A percentile compares a stretch with the other conserved stretches of the same genome.
Conservation (phyloP, 257 asterid species). For the Leptodermis oblonga region DNA sequence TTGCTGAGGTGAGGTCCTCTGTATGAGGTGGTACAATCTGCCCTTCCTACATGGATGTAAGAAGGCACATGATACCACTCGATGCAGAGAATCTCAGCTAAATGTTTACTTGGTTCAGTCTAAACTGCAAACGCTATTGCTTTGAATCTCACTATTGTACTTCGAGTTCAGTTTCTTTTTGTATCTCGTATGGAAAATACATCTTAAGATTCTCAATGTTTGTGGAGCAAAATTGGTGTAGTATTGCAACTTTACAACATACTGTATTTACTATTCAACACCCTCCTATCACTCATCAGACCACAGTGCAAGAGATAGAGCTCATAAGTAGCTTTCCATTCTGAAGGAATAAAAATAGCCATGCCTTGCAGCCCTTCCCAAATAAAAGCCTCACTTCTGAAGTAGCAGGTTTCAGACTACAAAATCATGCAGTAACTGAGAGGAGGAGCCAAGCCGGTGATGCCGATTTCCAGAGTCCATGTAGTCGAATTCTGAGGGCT, state of each 20-base stretch:
- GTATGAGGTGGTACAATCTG: too few relatives aligned
- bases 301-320: not conserved
- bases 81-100: too few relatives aligned
- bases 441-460: slow-evolving; percentile 44
- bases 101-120: too few relatives aligned
- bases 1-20: not conserved
- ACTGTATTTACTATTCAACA: slow-evolving; percentile 8
- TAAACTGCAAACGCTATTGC: too few relatives aligned
- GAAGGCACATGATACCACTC: too few relatives aligned
- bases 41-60: too few relatives aligned
- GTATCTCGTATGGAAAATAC: too few relatives aligned
- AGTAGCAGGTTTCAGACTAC: slow-evolving; percentile 24
- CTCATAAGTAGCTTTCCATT: not conserved
- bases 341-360: slow-evolving; percentile 1
- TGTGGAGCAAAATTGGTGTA: not conserved
- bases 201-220: too few relatives aligned
- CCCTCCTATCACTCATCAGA: slow-evolving; percentile 5
- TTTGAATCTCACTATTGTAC: too few relatives aligned
- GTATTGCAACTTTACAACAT: slow-evolving; percentile 11
- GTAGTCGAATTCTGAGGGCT: slow-evolving; percentile 46
- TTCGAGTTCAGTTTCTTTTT: too few relatives aligned
- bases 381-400: not conserved
- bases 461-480: slow-evolving; percentile 47
- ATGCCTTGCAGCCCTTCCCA: not conserved
- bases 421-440: slow-evolving; percentile 43